These are phyloP conservation scores for Amniculicola lignicola DNA, from an alignment of 495 filamentous ascomycete species.

Conservation along the genomic window DNA sequence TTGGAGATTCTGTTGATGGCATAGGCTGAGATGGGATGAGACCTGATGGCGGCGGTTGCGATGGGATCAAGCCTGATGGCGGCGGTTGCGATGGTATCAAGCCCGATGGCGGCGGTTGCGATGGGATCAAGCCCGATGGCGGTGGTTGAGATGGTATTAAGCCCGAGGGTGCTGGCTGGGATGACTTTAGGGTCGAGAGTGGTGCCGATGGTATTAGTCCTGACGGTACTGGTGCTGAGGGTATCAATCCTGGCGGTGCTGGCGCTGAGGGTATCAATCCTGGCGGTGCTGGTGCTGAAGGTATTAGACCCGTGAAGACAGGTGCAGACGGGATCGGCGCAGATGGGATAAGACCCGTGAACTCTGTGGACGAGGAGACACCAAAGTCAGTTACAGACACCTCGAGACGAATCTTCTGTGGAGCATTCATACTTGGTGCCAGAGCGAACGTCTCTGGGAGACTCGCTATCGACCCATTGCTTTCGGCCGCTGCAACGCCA, in stretches of 20 bases:
- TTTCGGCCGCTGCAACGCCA: background rate
- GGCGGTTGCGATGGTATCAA: constrained; percentile 6
- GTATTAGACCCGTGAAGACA: background rate
- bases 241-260: background rate
- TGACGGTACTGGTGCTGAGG: background rate
- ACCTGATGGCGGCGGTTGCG: constrained; percentile 1
- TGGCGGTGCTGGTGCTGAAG: background rate
- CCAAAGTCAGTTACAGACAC: constrained; percentile 3
- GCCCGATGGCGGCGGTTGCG: constrained; percentile 4
- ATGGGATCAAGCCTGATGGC: constrained; percentile 6
- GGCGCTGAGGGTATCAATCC: constrained; percentile 4
- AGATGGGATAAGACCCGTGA: constrained; percentile 15
- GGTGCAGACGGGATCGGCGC: background rate
- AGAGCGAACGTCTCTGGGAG: background rate
- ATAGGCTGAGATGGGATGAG: constrained; percentile 3
- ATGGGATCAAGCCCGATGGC: constrained; percentile 9
- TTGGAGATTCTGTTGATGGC: background rate
- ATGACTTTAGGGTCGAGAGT: background rate
- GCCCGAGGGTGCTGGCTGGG: background rate
- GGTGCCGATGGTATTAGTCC: background rate
- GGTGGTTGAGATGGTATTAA: background rate
- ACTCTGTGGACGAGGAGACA: background rate
- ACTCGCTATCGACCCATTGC: constrained; percentile 6
- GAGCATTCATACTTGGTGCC: constrained; percentile 8
- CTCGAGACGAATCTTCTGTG: background rate